A percentile compares a stretch with the other conserved stretches of the same genome.
These are phyloP conservation scores for Paulownia fortunei DNA, from an alignment of 257 asterid genomes.

Conservation along the genomic window DNA sequence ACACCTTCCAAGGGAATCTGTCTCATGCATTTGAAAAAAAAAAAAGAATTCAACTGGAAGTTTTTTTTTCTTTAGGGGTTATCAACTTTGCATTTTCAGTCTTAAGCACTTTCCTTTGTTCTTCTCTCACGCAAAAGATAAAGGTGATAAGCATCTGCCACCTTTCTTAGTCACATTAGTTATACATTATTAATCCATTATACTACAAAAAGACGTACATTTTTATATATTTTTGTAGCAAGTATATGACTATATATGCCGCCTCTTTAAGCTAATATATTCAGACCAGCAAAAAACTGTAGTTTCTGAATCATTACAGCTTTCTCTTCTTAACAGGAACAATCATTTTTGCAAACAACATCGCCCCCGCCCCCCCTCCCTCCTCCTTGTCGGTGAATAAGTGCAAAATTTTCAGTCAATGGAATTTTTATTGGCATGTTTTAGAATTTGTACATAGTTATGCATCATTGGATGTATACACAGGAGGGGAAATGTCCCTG, in stretches of 20 bases:
- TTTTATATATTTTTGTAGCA: neutral
- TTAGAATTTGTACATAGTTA: neutral
- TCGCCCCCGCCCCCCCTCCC: neutral
- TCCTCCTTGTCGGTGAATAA: neutral
- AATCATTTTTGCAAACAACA: neutral
- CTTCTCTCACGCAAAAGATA: slow-evolving; percentile 58
- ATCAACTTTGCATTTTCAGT: slow-evolving; percentile 29
- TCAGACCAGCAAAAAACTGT: slow-evolving; percentile 71
- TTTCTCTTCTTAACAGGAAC: slow-evolving; percentile 57
- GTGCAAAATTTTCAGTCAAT: neutral
- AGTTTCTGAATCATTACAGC: slow-evolving; percentile 74
- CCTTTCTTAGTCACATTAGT: slow-evolving; percentile 38
- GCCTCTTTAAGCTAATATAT: neutral
- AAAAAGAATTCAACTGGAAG: neutral
- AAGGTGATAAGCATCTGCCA: slow-evolving; percentile 64
- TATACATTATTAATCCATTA: slow-evolving; percentile 15
- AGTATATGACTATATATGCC: neutral
- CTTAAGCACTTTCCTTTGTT: slow-evolving; percentile 31
- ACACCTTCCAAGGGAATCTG: slow-evolving; percentile 55
- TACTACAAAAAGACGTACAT: neutral
- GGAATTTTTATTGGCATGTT: neutral
- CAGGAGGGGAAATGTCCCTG: neutral
- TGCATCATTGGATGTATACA: too few species aligned
- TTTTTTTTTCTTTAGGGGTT: neutral
- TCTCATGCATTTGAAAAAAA: slow-evolving; percentile 34